Evolutionary conservation across 2,329 filamentous ascomycete species (phyloP), one percentile per base, ranked within the genome.

Genomic region (Aspergillus hortae): DNA sequence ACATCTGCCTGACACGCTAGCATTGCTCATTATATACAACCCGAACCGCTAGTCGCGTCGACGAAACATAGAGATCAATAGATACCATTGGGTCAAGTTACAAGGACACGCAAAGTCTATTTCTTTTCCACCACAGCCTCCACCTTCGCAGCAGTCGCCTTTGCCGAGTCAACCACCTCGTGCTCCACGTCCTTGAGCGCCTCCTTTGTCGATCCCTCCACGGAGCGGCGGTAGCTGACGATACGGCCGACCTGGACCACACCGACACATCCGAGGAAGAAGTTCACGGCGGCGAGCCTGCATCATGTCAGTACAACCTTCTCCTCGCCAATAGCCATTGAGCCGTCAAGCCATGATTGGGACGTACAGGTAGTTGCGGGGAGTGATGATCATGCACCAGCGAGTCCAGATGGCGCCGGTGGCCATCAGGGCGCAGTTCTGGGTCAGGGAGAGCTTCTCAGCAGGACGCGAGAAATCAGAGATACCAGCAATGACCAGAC

Each of bases 381-480:
- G 94, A 74, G 86, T 91, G 77, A 99, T 99, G 73, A 99, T 88
- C 70, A 97, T 81, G 81, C 94, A 99, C 94, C 94, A 99, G 61
- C 94, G 85, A 43, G 94, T 99, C 94, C 94, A 99, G 81, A 99
- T 99, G 60, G 88, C 76, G 61, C 94, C 94, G 9, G 94, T 99
- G 64, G 86, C 86, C 69, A 90, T 94, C 62, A 99, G 83, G 54
- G 94, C 92, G 46, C 80, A 80, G 78, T 97, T 99, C 77, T 96
- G 92, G 27, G 89, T 94, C 57, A 96, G 79, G 38, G 92, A 96
- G 62, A 99, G 89, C 74, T 91, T 90, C 73, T 95, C 89, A 57
- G 89, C 90, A 30, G 94, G 94, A 62, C 94, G 91, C 57, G 86
- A 82, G 72, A 99, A 89, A 78, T 99, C 94, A 64, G 90, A 87